Percentiles rank a stretch among this genome's conserved stretches.
Evolutionary conservation across 2,329 filamentous ascomycete species (phyloP).

Genomic region (Alternaria sp.): DNA sequence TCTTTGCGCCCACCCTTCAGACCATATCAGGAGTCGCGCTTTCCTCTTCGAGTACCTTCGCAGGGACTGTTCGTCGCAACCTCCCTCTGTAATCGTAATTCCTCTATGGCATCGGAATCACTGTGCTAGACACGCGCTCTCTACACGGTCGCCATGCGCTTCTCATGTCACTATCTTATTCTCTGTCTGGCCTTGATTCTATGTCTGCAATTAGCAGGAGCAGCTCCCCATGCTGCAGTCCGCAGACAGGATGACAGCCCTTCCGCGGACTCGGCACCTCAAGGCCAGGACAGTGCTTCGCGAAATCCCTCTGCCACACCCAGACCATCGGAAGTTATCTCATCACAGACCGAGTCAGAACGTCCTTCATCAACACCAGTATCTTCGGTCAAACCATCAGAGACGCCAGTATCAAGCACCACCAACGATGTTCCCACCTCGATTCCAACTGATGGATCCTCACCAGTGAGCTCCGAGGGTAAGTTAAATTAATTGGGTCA

Average conservation of each 20-base stretch:
- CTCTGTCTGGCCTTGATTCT: conserved; percentile 38
- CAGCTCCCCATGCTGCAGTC: conserved; percentile 34
- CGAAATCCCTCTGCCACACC: conserved; percentile 28
- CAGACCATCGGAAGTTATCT: conserved; percentile 20
- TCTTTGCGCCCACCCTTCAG: conserved; percentile 12
- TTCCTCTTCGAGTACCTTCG: conserved; percentile 16
- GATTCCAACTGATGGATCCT: conserved; percentile 26
- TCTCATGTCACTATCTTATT: conserved; percentile 34
- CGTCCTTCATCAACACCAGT: conserved; percentile 23
- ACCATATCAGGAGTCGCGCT: conserved; percentile 7
- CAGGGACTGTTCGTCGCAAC: background rate
- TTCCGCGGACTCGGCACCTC: conserved; percentile 23
- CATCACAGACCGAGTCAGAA: conserved; percentile 23
- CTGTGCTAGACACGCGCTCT: conserved; percentile 21
- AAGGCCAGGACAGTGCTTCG: conserved; percentile 22
- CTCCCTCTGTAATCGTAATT: conserved; percentile 27
- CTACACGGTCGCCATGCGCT: conserved; percentile 37
- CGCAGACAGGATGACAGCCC: conserved; percentile 42
- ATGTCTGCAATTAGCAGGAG: conserved; percentile 35
- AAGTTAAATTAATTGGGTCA: background rate
- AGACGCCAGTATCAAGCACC: conserved; percentile 17
- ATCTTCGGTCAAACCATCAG: conserved; percentile 23
- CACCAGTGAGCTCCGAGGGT: conserved; percentile 34
- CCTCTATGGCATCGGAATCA: conserved; percentile 35
- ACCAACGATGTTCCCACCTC: conserved; percentile 27